These are phyloP conservation scores for Trichocladium antarcticum DNA, from an alignment of 495 filamentous ascomycete genomes.

Conservation along the genomic window DNA sequence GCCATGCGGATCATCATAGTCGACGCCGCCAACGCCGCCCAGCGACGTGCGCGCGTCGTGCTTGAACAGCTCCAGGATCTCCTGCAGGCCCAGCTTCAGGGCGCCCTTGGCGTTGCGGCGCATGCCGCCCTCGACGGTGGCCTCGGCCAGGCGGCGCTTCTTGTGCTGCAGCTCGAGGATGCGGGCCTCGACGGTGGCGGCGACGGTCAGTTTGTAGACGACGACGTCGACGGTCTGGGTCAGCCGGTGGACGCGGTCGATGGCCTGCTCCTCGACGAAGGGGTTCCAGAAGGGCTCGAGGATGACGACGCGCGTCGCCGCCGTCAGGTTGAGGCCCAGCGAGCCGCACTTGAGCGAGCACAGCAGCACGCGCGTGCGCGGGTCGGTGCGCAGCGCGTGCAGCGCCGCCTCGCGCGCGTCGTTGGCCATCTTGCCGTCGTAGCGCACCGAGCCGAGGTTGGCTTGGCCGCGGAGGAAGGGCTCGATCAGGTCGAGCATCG, in stretches of 20 bases:
- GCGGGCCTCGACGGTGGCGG: constrained; percentile 75
- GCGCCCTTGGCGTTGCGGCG: constrained; percentile 46
- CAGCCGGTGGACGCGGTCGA: constrained; percentile 92
- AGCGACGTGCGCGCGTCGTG: constrained; percentile 45
- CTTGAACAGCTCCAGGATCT: constrained; percentile 83
- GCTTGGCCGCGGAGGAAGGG: constrained; percentile 64
- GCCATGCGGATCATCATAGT: neutral
- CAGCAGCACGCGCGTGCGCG: constrained; percentile 63
- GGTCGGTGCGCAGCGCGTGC: constrained; percentile 54
- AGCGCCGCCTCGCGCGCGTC: constrained; percentile 83
- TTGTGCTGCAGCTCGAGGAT: constrained; percentile 87
- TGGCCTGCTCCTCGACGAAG: constrained; percentile 97
- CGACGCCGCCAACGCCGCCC: neutral
- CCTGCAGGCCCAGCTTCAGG: constrained; percentile 78
- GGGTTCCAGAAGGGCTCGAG: constrained; percentile 97
- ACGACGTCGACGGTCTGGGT: constrained; percentile 90
- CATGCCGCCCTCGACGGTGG: constrained; percentile 30
- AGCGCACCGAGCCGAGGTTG: constrained; percentile 67
- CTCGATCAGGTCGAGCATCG: constrained; percentile 91
- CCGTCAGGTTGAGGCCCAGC: constrained; percentile 86
- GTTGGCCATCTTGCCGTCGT: constrained; percentile 93
- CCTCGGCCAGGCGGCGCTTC: constrained; percentile 75
- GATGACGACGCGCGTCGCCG: constrained; percentile 85
- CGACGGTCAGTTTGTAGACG: constrained; percentile 85
- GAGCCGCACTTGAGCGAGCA: constrained; percentile 91